Base-by-base conservation (phyloP, 176 grass and related monocot genomes). In the Puccinellia tenuiflora region DNA sequence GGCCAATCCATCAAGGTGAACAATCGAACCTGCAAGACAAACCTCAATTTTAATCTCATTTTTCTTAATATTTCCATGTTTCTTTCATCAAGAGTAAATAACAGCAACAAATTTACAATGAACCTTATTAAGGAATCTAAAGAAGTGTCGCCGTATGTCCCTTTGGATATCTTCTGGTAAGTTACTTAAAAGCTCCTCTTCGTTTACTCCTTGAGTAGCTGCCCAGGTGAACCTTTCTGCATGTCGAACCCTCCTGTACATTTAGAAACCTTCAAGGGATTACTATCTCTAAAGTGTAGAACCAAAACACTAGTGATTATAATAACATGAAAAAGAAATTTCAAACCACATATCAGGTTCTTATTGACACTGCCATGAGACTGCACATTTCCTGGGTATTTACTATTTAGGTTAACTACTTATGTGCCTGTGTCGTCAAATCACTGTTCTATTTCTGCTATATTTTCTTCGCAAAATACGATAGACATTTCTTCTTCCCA, bases 131-230 rank as follows among this genome's bases (percentile, higher is more conserved):
- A 98, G 90, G 76, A 98, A 93, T 82, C 86, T 84, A 90, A 98
- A 95, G 80, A 98, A 95, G 78, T 98, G 89, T 0, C 88, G 93
- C 1, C 91, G 96, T 86, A 98, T 92, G 53, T 95, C 93, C 84
- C 96, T 91, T 86, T 98, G 96, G 77, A 98, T 93, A 69, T 98
- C 96, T 92, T 98, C 96, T 43, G 96, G 96, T 83, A 98, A 88
- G 83, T 98, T 95, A 54, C 75, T 83, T 63, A 98, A 68, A 75
- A 98, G 86, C 59, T 98, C 79, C 66, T 95, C 93, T 90, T 98
- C 96, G 66, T 98, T 92, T 75, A 93, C 91, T 61, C 96, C 96
- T 85, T 85, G 96, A 65, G 96, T 98, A 61, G 96, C 96, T 56
- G 91, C 96, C 96, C 96, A 95, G 80, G 75, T 95, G 86, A 95